These are phyloP conservation scores for Prinsepia uniflora DNA, from an alignment of 306 rosid genomes.

Conservation along the genomic window DNA sequence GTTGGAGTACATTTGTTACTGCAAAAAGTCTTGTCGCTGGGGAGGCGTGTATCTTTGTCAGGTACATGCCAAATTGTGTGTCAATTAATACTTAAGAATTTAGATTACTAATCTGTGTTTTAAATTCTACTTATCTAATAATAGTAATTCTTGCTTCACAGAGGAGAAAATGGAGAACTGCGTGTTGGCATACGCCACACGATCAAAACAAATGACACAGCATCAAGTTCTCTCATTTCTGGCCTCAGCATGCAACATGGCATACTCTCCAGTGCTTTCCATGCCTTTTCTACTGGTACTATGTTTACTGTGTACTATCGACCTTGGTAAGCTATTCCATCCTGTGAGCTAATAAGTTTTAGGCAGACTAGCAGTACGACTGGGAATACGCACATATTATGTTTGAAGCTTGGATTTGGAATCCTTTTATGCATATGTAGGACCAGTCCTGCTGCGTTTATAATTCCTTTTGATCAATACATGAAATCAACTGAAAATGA, in stretches of 20 bases:
- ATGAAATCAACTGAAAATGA: conserved; percentile 29
- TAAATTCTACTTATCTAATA: not conserved
- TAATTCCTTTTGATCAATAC: conserved; percentile 45
- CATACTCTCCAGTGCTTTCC: conserved; percentile 43
- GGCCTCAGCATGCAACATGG: conserved; percentile 59
- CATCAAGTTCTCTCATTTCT: conserved; percentile 41
- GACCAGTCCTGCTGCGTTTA: conserved; percentile 48
- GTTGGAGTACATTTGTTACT: conserved; percentile 66
- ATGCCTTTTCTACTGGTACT: conserved; percentile 46
- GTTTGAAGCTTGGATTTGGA: conserved; percentile 13
- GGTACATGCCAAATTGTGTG: conserved; percentile 29
- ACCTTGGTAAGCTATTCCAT: conserved; percentile 56
- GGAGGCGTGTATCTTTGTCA: conserved; percentile 57
- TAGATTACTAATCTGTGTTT: conserved; percentile 1
- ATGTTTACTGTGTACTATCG: conserved; percentile 51
- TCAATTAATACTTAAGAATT: not conserved
- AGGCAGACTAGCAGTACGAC: not conserved
- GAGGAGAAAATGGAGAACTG: conserved; percentile 57
- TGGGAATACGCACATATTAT: conserved; percentile 1
- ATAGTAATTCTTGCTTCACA: conserved; percentile 24
- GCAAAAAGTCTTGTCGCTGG: conserved; percentile 63
- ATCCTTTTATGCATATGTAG: conserved; percentile 40
- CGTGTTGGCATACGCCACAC: conserved; percentile 53
- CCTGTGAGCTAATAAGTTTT: not conserved
- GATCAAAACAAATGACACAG: conserved; percentile 18